Base-by-base conservation (phyloP, 164 flowering plant genomes). In the Nymphaea thermarum region DNA sequence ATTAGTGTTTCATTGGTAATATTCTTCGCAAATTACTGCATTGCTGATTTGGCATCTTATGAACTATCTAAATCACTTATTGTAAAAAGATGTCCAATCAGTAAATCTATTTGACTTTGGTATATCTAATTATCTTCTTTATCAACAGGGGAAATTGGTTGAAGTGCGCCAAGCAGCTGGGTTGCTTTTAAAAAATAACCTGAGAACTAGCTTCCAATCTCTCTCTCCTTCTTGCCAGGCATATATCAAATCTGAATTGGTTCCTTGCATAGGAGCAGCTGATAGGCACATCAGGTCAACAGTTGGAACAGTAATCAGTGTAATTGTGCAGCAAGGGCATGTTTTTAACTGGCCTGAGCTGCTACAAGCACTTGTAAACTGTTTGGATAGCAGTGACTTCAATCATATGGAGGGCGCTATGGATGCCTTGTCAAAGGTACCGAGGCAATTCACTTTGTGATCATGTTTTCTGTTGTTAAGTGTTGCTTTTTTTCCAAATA, bases 341-440 rank as follows among this genome's bases (percentile, higher is more conserved):
- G 75, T 95, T 73, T 68, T 66, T 45, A 87, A 87, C 55, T 95
- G 99, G 99, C 94, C 91, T 42, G 98, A 92, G 75, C 76, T 95
- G 74, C 83, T 95, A 80, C 89, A 86, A 72, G 91, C 95, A 61
- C 91, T 95, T 70, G 83, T 85, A 11, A 82, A 75, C 60, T 90
- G 90, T 75, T 83, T 95, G 81, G 99, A 92, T 69, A 92, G 98
- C 67, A 86, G 81, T 72, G 93, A 89, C 64, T 66, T 81, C 25
- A 92, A 85, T 83, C 97, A 85, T 68, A 89, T 87, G 96, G 99
- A 95, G 80, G 99, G 99, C 75, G 99, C 97, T 43, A 90, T 95
- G 99, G 99, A 92, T 85, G 97, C 99, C 74, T 81, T 95, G 70
- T 95, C 91, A 60, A 95, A 95, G 98, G 99, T 90, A 76, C 47